Evolutionary conservation across 2,329 filamentous ascomycete species (phyloP).

Genomic region (Graphilbum fragrans): DNA sequence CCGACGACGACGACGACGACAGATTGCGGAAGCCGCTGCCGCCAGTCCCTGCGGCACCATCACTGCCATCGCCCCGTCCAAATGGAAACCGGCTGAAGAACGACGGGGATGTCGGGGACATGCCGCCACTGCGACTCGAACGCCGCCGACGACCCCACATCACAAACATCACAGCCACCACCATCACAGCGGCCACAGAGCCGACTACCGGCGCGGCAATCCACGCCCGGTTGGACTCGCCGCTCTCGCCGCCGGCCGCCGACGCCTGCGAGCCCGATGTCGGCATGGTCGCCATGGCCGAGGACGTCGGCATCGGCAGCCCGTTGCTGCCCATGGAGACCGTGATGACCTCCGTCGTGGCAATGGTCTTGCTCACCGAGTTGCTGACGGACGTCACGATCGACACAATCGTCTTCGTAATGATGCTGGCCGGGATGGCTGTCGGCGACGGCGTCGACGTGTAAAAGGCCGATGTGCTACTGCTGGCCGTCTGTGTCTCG

Average conservation of each 20-base stretch:
- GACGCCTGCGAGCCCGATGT: slow-evolving; percentile 3
- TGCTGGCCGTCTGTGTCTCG: not conserved
- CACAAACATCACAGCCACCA: slow-evolving; percentile 19
- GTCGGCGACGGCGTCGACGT: not conserved
- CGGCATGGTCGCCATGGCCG: not conserved
- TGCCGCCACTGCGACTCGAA: not conserved
- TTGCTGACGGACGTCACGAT: slow-evolving; percentile 2
- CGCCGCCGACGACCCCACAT: slow-evolving; percentile 15
- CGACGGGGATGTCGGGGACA: slow-evolving; percentile 1
- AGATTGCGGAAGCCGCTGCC: slow-evolving; percentile 4
- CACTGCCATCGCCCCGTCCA: not conserved
- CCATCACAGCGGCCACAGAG: slow-evolving; percentile 17
- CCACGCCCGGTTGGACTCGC: slow-evolving; percentile 18
- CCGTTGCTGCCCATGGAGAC: slow-evolving; percentile 3
- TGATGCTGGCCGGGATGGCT: slow-evolving; percentile 2
- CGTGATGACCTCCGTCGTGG: slow-evolving; percentile 10
- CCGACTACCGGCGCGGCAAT: slow-evolving; percentile 22
- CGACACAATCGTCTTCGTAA: slow-evolving; percentile 4
- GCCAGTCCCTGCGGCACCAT: not conserved
- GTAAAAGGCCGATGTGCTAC: slow-evolving; percentile 1
- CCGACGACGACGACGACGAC: slow-evolving; percentile 1
- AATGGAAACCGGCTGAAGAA: slow-evolving; percentile 3
- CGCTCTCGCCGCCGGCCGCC: too few species aligned
- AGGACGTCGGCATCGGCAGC: not conserved
- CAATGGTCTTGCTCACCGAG: not conserved